A percentile compares a stretch with the other conserved stretches of the same genome.
phyloP scores from a whole-genome alignment of 192 early-diverging fungal genomes.

The Kickxella alabastrina region DNA sequence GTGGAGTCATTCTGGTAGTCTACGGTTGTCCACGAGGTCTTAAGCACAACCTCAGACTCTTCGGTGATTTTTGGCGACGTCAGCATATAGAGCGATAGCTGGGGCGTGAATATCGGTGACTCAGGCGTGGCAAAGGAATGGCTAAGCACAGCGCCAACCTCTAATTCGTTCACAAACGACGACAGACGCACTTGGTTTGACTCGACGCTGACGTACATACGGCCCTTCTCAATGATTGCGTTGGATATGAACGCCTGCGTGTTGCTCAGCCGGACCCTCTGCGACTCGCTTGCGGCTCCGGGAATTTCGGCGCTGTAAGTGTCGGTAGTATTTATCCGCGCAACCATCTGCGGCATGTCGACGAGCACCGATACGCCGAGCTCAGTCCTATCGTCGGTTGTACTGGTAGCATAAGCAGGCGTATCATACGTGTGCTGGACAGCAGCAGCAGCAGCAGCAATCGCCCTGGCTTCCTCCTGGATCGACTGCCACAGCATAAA shows the following conservation, averaged over 20 bases:
- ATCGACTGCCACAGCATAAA: slow-evolving; percentile 52
- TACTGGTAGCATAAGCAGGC: no score
- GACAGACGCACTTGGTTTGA: slow-evolving; percentile 47
- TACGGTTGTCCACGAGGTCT: slow-evolving; percentile 48
- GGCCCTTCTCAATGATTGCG: slow-evolving; percentile 40
- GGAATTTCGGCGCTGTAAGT: background rate
- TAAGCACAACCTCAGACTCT: slow-evolving; percentile 47
- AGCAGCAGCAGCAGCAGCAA: background rate
- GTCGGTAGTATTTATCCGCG: slow-evolving; percentile 25
- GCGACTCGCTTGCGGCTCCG: slow-evolving; percentile 15
- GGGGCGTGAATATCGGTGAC: slow-evolving; percentile 44
- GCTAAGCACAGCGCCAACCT: slow-evolving; percentile 38
- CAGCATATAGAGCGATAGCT: slow-evolving; percentile 48
- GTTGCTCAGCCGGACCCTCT: slow-evolving; percentile 30
- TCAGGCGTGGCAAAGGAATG: slow-evolving; percentile 45
- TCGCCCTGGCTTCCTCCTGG: slow-evolving; percentile 22
- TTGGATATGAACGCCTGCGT: slow-evolving; percentile 47
- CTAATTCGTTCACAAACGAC: slow-evolving; percentile 25
- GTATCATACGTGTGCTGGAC: no score
- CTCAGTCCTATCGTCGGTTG: background rate
- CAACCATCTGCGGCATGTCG: slow-evolving; percentile 40
- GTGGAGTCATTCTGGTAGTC: slow-evolving; percentile 35
- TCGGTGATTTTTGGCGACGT: slow-evolving; percentile 40
- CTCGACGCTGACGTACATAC: slow-evolving; percentile 42
- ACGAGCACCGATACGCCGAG: slow-evolving; percentile 37